Base-by-base conservation (phyloP, 2,329 filamentous ascomycete species). In the Trichoderma atroviride region DNA sequence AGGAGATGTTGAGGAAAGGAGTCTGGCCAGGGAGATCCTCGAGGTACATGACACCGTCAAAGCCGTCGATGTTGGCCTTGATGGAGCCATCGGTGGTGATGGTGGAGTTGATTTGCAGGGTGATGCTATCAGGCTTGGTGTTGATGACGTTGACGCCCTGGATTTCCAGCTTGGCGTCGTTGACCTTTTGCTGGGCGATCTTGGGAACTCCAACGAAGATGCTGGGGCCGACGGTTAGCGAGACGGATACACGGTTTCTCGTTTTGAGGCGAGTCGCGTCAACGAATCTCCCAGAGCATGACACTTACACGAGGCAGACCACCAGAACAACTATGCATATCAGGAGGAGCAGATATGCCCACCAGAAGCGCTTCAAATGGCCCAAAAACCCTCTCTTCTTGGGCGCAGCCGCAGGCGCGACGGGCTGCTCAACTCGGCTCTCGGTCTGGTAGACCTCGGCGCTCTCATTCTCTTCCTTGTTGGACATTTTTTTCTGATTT, bases 351-450 rank as follows among this genome's bases (percentile, higher is more conserved):
- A 89, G 76, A 73, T 89, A 83, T 71, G 83, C 74, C 88, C 88
- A 91, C 89, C 88, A 91, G 74, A 85, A 89, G 73, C 81, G 83
- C 75, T 79, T 83, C 76, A 84, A 85, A 75, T 88, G 86, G 58
- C 82, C 79, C 68, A 79, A 79, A 72, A 80, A 79, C 35, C 77
- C 76, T 70, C 81, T 78, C 40, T 37, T 67, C 72, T 78, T 81
- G 76, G 81, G 82, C 66, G 75, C 62, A 76, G 81, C 82, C 64
- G 75, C 63, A 22, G 72, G 58, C 71, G 74, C 75, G 55, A 70
- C 14, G 2, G 24, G 33, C 58, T 73, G 73, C 60, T 75, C 70
- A 61, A 73, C 75, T 10, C 53, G 50, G 63, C 72, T 72, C 74
- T 84, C 81, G 50, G 75, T 74, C 76, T 81, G 78, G 24, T 75